Conservation (phyloP, 768 basidiomycete genomes). For the Zangia roseola region DNA sequence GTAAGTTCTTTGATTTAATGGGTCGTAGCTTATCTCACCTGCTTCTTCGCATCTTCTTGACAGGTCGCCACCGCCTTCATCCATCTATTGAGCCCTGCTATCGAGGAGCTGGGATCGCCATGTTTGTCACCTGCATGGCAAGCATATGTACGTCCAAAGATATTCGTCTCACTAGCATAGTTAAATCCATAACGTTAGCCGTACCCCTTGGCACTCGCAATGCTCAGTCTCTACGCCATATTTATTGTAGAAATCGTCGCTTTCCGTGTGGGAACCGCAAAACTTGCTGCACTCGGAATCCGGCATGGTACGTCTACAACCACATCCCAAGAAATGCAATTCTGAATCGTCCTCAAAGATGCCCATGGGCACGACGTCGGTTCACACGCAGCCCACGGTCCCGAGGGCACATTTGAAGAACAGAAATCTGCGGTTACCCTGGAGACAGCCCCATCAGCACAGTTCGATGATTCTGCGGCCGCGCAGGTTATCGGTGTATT, state of each 20-base stretch:
- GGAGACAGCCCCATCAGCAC: constrained; percentile 18
- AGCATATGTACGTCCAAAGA: constrained; percentile 56
- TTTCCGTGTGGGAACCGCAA: constrained; percentile 81
- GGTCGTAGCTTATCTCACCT: background rate
- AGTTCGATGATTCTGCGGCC: constrained; percentile 41
- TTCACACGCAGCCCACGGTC: constrained; percentile 68
- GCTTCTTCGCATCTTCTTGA: constrained; percentile 1
- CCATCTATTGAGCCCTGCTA: constrained; percentile 74
- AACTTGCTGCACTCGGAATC: constrained; percentile 64
- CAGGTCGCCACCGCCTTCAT: constrained; percentile 91
- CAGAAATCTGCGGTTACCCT: constrained; percentile 24
- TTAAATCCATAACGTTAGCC: constrained; percentile 46
- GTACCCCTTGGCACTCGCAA: constrained; percentile 77
- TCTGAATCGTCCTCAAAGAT: constrained; percentile 38
- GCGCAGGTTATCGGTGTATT: constrained; percentile 85
- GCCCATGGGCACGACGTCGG: constrained; percentile 64
- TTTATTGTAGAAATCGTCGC: constrained; percentile 86
- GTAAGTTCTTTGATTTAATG: constrained; percentile 41
- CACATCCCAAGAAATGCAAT: background rate
- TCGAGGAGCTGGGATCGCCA: constrained; percentile 63
- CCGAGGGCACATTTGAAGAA: constrained; percentile 40
- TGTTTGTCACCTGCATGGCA: constrained; percentile 74
- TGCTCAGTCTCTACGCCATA: constrained; percentile 78
- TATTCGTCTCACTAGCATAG: background rate
- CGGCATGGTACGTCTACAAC: constrained; percentile 46